Conservation (phyloP, 2,329 filamentous ascomycete species). For the Colletotrichum ledebouriae region DNA sequence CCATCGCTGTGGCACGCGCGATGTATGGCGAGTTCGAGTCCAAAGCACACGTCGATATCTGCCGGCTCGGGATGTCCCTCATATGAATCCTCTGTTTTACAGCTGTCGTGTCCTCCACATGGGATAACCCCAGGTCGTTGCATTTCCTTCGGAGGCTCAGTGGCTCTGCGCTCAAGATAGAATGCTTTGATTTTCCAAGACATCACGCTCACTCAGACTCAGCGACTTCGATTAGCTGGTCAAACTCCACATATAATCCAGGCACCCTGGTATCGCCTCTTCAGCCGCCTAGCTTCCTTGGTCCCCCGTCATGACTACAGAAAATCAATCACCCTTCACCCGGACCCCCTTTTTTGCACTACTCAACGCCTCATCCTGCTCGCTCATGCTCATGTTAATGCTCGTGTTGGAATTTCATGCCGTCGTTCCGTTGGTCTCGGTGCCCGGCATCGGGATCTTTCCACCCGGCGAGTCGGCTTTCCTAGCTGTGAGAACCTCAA, state of each 20-base stretch:
- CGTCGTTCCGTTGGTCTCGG: constrained; percentile 33
- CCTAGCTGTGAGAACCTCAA: constrained; percentile 84
- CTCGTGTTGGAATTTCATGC: constrained; percentile 22
- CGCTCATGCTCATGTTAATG: constrained; percentile 24
- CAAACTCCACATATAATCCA: neutral
- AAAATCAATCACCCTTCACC: neutral
- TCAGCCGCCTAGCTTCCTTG: neutral
- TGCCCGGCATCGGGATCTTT: constrained; percentile 69
- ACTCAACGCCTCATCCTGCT: constrained; percentile 24
- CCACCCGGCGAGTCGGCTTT: constrained; percentile 81
- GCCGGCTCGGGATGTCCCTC: constrained; percentile 16
- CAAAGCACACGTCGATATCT: constrained; percentile 10
- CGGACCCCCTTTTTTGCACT: neutral
- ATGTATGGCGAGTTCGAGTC: constrained; percentile 10
- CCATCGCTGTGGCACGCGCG: neutral
- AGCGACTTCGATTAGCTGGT: constrained; percentile 1
- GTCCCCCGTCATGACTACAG: neutral
- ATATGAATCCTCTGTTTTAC: constrained; percentile 4
- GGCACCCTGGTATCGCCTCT: neutral
- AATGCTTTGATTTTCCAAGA: constrained; percentile 13
- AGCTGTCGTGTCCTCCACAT: constrained; percentile 33
- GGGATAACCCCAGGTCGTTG: constrained; percentile 11
- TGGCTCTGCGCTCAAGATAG: neutral
- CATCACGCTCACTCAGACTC: neutral
- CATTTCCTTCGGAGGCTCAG: constrained; percentile 17